Percentiles rank a stretch among this genome's conserved stretches.
phyloP scores from a whole-genome alignment of 495 filamentous ascomycete genomes.

The Penicillium odoratum region DNA sequence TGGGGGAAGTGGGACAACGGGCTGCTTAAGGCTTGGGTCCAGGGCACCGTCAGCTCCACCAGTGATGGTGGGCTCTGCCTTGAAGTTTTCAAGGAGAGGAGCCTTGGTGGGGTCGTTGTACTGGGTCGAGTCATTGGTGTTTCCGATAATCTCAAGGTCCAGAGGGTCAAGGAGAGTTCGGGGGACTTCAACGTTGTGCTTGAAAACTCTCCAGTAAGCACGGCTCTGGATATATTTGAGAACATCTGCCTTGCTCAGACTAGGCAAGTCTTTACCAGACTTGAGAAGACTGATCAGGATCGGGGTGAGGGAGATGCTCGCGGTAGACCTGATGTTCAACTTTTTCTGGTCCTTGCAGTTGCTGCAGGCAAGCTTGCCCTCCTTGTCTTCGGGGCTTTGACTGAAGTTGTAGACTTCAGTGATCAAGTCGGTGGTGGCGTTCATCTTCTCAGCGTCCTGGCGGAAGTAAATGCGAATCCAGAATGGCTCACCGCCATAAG shows the following conservation, averaged over 20 bases:
- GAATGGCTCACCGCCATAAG: slow-evolving; percentile 16
- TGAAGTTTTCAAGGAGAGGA: slow-evolving; percentile 9
- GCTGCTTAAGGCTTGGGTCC: slow-evolving; percentile 9
- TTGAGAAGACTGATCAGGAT: slow-evolving; percentile 12
- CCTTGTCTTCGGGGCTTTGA: not conserved
- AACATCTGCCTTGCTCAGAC: slow-evolving; percentile 7
- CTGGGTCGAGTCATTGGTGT: slow-evolving; percentile 8
- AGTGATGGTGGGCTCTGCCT: slow-evolving; percentile 10
- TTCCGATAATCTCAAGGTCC: slow-evolving; percentile 15
- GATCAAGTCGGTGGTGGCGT: slow-evolving; percentile 1
- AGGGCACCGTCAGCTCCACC: slow-evolving; percentile 11
- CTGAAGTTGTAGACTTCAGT: slow-evolving; percentile 21
- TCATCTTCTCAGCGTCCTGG: slow-evolving; percentile 4
- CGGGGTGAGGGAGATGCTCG: slow-evolving; percentile 13
- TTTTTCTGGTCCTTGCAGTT: slow-evolving; percentile 12
- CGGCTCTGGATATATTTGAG: slow-evolving; percentile 8
- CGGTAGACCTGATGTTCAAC: slow-evolving; percentile 3
- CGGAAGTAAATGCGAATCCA: slow-evolving; percentile 12
- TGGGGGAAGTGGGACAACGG: not conserved
- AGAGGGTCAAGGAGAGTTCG: slow-evolving; percentile 4
- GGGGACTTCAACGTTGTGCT: slow-evolving; percentile 7
- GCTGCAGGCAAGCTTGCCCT: slow-evolving; percentile 8
- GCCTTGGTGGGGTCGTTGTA: slow-evolving; percentile 10
- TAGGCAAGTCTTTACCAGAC: slow-evolving; percentile 2
- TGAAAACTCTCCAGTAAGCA: slow-evolving; percentile 16